Evolutionary conservation across 148 eudicot genomes (phyloP), one percentile per base, ranked within the genome.

Genomic region (Salicornia ramosissima): DNA sequence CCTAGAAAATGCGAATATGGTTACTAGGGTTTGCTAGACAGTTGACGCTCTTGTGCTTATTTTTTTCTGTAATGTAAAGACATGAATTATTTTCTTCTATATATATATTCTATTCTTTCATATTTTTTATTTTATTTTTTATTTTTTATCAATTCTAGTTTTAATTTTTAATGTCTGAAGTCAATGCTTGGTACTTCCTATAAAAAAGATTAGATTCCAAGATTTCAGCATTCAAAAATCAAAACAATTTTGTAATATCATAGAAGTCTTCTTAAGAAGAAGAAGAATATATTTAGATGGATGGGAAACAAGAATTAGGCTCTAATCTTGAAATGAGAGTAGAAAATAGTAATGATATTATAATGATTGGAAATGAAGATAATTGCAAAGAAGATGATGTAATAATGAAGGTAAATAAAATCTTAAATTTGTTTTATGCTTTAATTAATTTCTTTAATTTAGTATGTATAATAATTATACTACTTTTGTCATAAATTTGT

Each of bases 21-120:
- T 14, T 18, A 70, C 55, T 51, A 33, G 71, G 67, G 49, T 54
- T 34, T 59, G 79, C 51, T 77, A 83, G 65, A 55, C 36, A 81
- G 80, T 84, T 84, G 81, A 80, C 84, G 69, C 71, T 71, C 66
- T 67, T 43, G 67, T 70, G 70, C 67, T 52, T 75, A 36, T 36
- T 36, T 3, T 36, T 36, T 36, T 36, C 56, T 68, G 72, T 75
- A 63, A 76, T 78, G 81, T 61, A 66, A 54, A 68, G 74, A 75
- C 57, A 73, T 72, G 61, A 63, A 70, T 72, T 69, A 74, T 75
- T 54, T 4, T 21, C 12, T 55, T 55, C 10, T 45, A 14, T 45
- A 9, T 45, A 1, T 45, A 8, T 45, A n/a, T n/a, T n/a, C n/a
- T n/a, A n/a, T n/a, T n/a, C n/a, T n/a, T n/a, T n/a, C n/a, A n/a